Percentiles rank a stretch among this genome's conserved stretches.
Evolutionary conservation across 2,329 filamentous ascomycete species (phyloP).

Genomic region (Cladosporium sp.): DNA sequence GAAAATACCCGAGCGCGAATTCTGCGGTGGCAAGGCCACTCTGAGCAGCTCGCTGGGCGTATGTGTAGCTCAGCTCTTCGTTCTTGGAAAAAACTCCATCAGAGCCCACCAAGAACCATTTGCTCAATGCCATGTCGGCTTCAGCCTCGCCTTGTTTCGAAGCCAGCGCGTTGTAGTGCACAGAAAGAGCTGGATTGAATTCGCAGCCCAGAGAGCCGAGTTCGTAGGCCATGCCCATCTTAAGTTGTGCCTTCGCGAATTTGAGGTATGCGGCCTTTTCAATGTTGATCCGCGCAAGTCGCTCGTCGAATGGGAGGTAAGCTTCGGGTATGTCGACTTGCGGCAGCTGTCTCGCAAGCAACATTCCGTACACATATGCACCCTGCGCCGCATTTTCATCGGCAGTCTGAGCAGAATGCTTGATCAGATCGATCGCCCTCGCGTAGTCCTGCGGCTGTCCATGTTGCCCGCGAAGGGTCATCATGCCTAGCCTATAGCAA

Average conservation of each 20-base stretch:
- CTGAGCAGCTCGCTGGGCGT: slow-evolving; percentile 80
- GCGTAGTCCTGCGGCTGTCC: slow-evolving; percentile 79
- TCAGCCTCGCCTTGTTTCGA: slow-evolving; percentile 89
- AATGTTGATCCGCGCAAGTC: slow-evolving; percentile 76
- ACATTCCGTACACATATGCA: slow-evolving; percentile 85
- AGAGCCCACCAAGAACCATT: slow-evolving; percentile 97
- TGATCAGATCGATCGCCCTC: slow-evolving; percentile 76
- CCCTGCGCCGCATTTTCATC: slow-evolving; percentile 97
- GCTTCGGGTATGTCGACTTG: slow-evolving; percentile 77
- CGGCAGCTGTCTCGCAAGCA: slow-evolving; percentile 84
- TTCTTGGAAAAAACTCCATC: slow-evolving; percentile 93
- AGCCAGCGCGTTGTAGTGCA: slow-evolving; percentile 94
- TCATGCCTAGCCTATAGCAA: slow-evolving; percentile 87
- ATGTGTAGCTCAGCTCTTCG: slow-evolving; percentile 86
- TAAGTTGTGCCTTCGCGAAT: slow-evolving; percentile 92
- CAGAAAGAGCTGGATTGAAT: slow-evolving; percentile 85
- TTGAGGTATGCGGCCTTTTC: slow-evolving; percentile 95
- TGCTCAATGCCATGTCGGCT: slow-evolving; percentile 92
- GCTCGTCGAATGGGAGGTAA: slow-evolving; percentile 67
- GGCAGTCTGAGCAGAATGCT: slow-evolving; percentile 74
- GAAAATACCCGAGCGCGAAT: slow-evolving; percentile 96
- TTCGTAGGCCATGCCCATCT: slow-evolving; percentile 96
- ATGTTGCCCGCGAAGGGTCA: slow-evolving; percentile 91
- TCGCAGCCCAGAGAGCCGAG: slow-evolving; percentile 90
- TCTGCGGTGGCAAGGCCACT: slow-evolving; percentile 83